These are phyloP conservation scores for Fusarium miscanthi DNA, from an alignment of 2,329 filamentous ascomycete species.

Conservation along the genomic window DNA sequence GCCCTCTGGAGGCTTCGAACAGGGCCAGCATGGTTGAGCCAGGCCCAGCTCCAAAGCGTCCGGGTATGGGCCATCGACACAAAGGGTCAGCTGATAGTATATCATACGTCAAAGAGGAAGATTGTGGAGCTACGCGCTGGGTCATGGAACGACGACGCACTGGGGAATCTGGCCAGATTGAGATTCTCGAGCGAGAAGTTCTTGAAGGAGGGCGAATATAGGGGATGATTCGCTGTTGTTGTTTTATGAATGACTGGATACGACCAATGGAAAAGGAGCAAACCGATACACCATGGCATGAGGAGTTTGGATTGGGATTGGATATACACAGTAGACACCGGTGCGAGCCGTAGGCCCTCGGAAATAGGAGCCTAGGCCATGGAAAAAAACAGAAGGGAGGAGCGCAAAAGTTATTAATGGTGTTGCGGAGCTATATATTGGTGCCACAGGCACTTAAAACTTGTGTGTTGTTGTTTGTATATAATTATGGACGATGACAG, in stretches of 20 bases:
- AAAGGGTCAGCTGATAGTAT: slow-evolving; percentile 74
- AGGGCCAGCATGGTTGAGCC: slow-evolving; percentile 23
- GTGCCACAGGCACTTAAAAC: not conserved
- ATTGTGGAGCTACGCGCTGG: slow-evolving; percentile 71
- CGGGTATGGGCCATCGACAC: slow-evolving; percentile 58
- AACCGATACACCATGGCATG: slow-evolving; percentile 12
- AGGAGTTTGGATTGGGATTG: slow-evolving; percentile 34
- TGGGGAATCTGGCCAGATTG: slow-evolving; percentile 71
- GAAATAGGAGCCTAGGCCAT: not conserved
- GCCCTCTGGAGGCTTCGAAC: slow-evolving; percentile 36
- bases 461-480: slow-evolving; percentile 6
- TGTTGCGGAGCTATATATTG: slow-evolving; percentile 25
- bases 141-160: slow-evolving; percentile 76
- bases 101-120: slow-evolving; percentile 74
- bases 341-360: slow-evolving; percentile 16
- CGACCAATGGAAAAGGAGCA: slow-evolving; percentile 6
- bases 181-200: slow-evolving; percentile 73
- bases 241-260: slow-evolving; percentile 21
- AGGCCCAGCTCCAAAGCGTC: slow-evolving; percentile 20
- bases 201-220: slow-evolving; percentile 67
- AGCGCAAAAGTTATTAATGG: slow-evolving; percentile 30
- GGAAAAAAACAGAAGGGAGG: slow-evolving; percentile 1
- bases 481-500: slow-evolving; percentile 5
- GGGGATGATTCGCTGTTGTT: slow-evolving; percentile 6
- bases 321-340: slow-evolving; percentile 27